phyloP scores from a whole-genome alignment of 371 early-diverging fungal species.

The Mortierella sp. region DNA sequence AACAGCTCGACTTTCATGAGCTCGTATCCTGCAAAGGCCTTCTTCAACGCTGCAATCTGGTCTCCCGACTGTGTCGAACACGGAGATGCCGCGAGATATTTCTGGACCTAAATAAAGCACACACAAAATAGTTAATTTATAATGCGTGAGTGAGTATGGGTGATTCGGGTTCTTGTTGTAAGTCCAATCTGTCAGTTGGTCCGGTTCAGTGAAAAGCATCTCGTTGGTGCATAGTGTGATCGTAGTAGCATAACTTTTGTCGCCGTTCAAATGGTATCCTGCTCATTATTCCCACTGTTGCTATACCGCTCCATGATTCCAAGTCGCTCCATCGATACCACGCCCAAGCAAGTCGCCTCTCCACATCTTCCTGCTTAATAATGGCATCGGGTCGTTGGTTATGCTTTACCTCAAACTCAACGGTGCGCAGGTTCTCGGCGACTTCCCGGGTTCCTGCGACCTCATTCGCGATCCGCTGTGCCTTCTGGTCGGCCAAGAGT shows the following conservation, averaged over 20 bases:
- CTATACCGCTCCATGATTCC: no score
- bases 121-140: no score
- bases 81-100: constrained; percentile 40
- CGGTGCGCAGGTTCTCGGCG: constrained; percentile 56
- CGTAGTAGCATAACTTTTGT: no score
- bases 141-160: no score
- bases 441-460: constrained; percentile 45
- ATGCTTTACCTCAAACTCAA: constrained; percentile 59
- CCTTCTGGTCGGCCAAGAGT: constrained; percentile 54
- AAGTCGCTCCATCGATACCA: no score
- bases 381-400: background rate
- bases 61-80: constrained; percentile 49
- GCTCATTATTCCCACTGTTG: no score
- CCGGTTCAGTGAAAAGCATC: no score
- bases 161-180: no score
- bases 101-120: constrained; percentile 39
- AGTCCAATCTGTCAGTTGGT: no score
- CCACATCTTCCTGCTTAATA: background rate
- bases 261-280: no score
- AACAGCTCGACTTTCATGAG: constrained; percentile 53
- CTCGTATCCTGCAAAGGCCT: constrained; percentile 27
- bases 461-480: constrained; percentile 54
- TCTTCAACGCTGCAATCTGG: constrained; percentile 36
- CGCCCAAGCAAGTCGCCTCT: no score
- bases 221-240: no score